A percentile compares a stretch with the other conserved stretches of the same genome.
phyloP scores from a whole-genome alignment of 2,329 filamentous ascomycete species.

The Leptographium lundbergii region DNA sequence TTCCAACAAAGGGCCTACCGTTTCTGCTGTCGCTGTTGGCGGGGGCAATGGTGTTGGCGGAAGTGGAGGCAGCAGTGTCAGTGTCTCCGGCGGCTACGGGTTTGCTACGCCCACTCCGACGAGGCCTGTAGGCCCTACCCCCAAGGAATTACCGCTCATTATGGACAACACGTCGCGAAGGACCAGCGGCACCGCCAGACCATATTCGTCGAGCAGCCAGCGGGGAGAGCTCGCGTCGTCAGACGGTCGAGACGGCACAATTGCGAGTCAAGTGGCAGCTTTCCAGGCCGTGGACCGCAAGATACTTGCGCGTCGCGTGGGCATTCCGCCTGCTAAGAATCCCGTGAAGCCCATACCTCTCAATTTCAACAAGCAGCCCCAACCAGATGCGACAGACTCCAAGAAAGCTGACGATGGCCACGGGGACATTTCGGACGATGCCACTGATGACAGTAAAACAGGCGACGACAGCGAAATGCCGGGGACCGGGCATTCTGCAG shows the following conservation, averaged over 20 bases:
- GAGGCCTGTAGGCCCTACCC: slow-evolving; percentile 21
- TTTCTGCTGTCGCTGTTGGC: not conserved
- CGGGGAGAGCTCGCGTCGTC: slow-evolving; percentile 14
- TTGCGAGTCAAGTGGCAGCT: slow-evolving; percentile 41
- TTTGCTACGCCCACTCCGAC: slow-evolving; percentile 19
- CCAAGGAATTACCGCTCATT: slow-evolving; percentile 29
- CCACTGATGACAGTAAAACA: slow-evolving; percentile 2
- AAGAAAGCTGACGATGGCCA: slow-evolving; percentile 2
- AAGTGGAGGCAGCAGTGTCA: not conserved
- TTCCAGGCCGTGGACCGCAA: slow-evolving; percentile 53
- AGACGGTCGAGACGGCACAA: slow-evolving; percentile 19
- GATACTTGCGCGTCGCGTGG: slow-evolving; percentile 43
- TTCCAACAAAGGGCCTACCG: slow-evolving; percentile 9
- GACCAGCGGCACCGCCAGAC: slow-evolving; percentile 20
- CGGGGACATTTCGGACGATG: not conserved
- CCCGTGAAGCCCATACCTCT: slow-evolving; percentile 34
- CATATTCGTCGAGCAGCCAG: slow-evolving; percentile 24
- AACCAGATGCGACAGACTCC: slow-evolving; percentile 4
- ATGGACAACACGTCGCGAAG: slow-evolving; percentile 19
- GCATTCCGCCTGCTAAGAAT: slow-evolving; percentile 28
- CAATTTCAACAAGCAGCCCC: slow-evolving; percentile 24
- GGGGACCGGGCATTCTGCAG: slow-evolving; percentile 9
- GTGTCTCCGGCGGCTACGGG: slow-evolving; percentile 14
- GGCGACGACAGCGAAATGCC: slow-evolving; percentile 5
- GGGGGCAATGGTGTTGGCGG: not conserved